A percentile compares a stretch with the other conserved stretches of the same genome.
Evolutionary conservation across 1,139 yeast genomes (phyloP).

Genomic region (Candida glucosophila): DNA sequence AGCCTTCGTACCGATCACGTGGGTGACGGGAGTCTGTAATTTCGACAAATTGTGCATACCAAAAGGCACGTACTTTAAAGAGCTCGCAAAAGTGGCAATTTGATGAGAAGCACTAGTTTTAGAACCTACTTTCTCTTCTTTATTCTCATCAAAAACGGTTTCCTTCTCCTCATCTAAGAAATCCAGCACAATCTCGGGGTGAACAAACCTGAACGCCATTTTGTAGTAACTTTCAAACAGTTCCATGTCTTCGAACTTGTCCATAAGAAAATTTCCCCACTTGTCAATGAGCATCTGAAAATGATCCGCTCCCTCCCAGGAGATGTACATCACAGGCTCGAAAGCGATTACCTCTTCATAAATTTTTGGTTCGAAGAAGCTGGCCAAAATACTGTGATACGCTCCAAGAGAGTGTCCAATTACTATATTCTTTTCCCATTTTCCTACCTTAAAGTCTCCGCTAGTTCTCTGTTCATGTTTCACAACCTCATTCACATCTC

Average conservation of each 20-base stretch:
- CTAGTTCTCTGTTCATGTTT: conserved; percentile 25
- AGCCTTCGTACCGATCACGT: conserved; percentile 41
- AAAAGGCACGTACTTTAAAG: conserved; percentile 18
- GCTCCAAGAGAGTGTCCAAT: conserved; percentile 79
- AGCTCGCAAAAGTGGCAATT: conserved; percentile 40
- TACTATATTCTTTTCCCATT: conserved; percentile 31
- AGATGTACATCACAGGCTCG: conserved; percentile 50
- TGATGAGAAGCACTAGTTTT: conserved; percentile 38
- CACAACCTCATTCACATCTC: conserved; percentile 46
- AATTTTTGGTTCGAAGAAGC: conserved; percentile 41
- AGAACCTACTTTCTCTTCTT: conserved; percentile 15
- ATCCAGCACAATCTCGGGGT: conserved; percentile 37
- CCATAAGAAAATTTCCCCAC: conserved; percentile 18
- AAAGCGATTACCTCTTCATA: conserved; percentile 49
- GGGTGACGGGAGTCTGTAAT: conserved; percentile 38
- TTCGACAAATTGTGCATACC: conserved; percentile 24
- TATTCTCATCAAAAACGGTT: conserved; percentile 20
- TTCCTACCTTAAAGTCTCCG: conserved; percentile 31
- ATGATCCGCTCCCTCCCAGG: conserved; percentile 7
- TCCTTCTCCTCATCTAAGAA: conserved; percentile 30
- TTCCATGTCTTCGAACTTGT: conserved; percentile 25
- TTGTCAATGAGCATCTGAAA: conserved; percentile 19
- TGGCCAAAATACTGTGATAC: conserved; percentile 40
- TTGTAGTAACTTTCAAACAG: conserved; percentile 37
- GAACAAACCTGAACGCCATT: conserved; percentile 32